Evolutionary conservation across 2,329 filamentous ascomycete species (phyloP), one percentile per base, ranked within the genome.

Genomic region (Aureobasidium vineae): DNA sequence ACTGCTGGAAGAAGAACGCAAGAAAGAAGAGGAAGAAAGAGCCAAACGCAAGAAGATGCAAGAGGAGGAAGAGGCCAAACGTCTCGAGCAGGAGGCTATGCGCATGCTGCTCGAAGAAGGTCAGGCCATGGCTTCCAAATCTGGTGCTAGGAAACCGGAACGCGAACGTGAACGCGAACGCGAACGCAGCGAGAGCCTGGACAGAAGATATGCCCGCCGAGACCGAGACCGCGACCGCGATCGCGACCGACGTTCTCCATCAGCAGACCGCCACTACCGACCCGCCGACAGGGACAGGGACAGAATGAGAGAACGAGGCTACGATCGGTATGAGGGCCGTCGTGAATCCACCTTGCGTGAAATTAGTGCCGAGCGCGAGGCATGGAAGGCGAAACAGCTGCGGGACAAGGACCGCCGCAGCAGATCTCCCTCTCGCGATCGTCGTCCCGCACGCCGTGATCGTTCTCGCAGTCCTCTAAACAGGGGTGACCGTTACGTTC

Each of bases 21-120:
- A 78, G 77, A 72, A 76, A 73, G 77, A 81, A 38, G 79, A 83
- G 65, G 78, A 80, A 61, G 81, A 83, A 67, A 74, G 77, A 69
- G 79, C 79, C 67, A 72, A 78, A 53, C 71, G 73, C 16, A 78
- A 70, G 75, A 76, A 77, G 40, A 75, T 77, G 50, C 71, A 74
- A 5, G 77, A 68, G 69, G 78, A 72, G 66, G 75, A 77, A 53
- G 79, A 84, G 57, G 83, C 85, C 67, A 84, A 85, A 72, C 79
- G 82, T 21, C 72, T 86, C 53, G 84, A 86, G 70, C 81, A 84
- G 68, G 78, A 82, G 43, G 84, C 84, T 13, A 75, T 86, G 63
- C 79, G 84, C 66, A 72, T 82, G 68, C 77, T 86, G 13, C 71
- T 86, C 26, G 80, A 79, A 70, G 84, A 86, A 73, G 82, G 83